These are phyloP conservation scores for Ilyonectria robusta DNA, from an alignment of 2,329 filamentous ascomycete genomes.

Conservation along the genomic window DNA sequence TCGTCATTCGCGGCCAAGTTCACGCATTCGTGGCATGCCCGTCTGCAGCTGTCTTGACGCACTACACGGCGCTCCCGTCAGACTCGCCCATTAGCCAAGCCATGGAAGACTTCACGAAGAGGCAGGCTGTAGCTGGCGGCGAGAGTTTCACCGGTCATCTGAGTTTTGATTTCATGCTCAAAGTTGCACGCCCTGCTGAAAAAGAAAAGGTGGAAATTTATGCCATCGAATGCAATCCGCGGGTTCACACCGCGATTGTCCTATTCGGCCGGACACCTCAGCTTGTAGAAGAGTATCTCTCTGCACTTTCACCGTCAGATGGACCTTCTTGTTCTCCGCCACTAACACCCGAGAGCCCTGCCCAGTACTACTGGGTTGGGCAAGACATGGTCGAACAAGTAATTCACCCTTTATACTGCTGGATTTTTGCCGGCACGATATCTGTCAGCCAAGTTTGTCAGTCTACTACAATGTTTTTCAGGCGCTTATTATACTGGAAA, in stretches of 20 bases:
- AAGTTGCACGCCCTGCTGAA: background rate
- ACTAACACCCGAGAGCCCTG: constrained; percentile 40
- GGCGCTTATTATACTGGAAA: constrained; percentile 65
- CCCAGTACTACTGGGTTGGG: constrained; percentile 73
- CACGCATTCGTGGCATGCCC: constrained; percentile 78
- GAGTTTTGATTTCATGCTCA: constrained; percentile 78
- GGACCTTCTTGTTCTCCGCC: constrained; percentile 29
- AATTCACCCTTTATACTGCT: constrained; percentile 59
- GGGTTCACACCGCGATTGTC: constrained; percentile 77
- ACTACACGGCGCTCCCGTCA: constrained; percentile 72
- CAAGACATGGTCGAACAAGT: constrained; percentile 73
- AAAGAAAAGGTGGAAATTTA: constrained; percentile 58
- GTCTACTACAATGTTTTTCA: constrained; percentile 47
- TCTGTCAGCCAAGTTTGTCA: constrained; percentile 37
- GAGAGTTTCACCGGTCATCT: constrained; percentile 76
- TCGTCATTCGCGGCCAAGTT: constrained; percentile 76
- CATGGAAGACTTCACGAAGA: constrained; percentile 76
- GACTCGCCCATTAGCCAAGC: constrained; percentile 67
- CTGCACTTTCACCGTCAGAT: constrained; percentile 52
- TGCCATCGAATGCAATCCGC: constrained; percentile 80
- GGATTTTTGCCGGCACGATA: constrained; percentile 43
- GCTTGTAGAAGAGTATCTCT: constrained; percentile 68
- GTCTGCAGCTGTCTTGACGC: constrained; percentile 74
- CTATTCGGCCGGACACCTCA: constrained; percentile 67
- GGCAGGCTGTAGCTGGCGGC: constrained; percentile 67